Conservation (phyloP, 148 eudicot species). For the Limonium bicolor region DNA sequence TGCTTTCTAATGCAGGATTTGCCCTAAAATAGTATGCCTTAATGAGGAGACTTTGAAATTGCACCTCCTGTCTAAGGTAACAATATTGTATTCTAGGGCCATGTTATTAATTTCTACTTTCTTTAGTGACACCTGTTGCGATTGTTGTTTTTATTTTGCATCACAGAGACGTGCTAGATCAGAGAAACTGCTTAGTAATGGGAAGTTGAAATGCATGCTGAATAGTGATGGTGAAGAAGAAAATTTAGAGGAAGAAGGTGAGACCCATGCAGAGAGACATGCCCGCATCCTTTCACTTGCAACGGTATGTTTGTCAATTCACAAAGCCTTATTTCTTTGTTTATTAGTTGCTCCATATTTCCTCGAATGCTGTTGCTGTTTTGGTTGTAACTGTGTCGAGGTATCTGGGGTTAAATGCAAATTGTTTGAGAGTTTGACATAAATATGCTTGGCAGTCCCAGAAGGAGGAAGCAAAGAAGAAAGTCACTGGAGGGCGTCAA, state of each 20-base stretch:
- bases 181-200: conserved; percentile 51
- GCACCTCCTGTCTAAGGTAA: conserved; percentile 89
- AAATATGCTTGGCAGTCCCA: not conserved
- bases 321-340: not conserved
- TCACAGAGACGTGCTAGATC: conserved; percentile 77
- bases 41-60: conserved; percentile 55
- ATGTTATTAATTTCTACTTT: conserved; percentile 6
- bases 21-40: conserved; percentile 87
- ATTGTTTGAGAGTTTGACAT: too few relatives aligned
- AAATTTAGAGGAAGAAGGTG: conserved; percentile 41
- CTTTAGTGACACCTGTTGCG: not conserved
- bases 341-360: not conserved
- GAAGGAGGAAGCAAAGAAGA: conserved; percentile 24
- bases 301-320: conserved; percentile 36
- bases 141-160: not conserved
- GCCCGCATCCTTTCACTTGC: conserved; percentile 45
- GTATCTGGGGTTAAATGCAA: too few relatives aligned
- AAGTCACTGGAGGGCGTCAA: conserved; percentile 47
- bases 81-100: too few relatives aligned
- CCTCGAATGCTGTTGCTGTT: not conserved
- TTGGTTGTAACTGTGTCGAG: not conserved
- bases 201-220: conserved; percentile 73
- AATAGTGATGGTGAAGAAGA: conserved; percentile 71
- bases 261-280: conserved; percentile 63
- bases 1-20: conserved; percentile 74